Evolutionary conservation across 2,329 filamentous ascomycete species (phyloP).

Genomic region (Sclerotinia borealis): DNA sequence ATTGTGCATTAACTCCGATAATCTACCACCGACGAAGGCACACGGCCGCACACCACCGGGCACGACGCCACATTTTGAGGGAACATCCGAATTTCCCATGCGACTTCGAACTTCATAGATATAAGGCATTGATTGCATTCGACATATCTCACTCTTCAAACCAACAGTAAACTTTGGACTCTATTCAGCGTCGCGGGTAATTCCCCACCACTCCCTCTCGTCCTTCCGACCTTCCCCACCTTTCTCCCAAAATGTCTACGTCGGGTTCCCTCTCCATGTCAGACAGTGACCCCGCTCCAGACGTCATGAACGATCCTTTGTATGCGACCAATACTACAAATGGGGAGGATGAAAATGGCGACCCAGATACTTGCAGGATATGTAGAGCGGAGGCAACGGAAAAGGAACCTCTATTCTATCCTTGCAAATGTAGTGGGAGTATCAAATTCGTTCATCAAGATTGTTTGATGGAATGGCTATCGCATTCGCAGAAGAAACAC

Average conservation of each 20-base stretch:
- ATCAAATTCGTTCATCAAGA: slow-evolving; percentile 98
- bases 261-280: neutral
- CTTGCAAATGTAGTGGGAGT: slow-evolving; percentile 97
- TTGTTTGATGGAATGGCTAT: slow-evolving; percentile 97
- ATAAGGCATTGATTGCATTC: slow-evolving; percentile 1
- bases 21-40: neutral
- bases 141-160: neutral
- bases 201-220: neutral
- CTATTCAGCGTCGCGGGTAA: neutral
- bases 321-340: slow-evolving; percentile 38
- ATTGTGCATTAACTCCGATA: slow-evolving; percentile 1
- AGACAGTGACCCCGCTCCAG: slow-evolving; percentile 32
- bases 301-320: slow-evolving; percentile 52
- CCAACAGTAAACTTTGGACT: no score
- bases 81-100: neutral
- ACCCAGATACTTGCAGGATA: slow-evolving; percentile 84
- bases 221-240: neutral
- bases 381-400: slow-evolving; percentile 81
- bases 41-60: no score
- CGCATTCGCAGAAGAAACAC: slow-evolving; percentile 98
- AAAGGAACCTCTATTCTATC: slow-evolving; percentile 87
- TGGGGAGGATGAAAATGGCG: slow-evolving; percentile 29
- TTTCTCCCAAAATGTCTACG: neutral
- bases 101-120: neutral
- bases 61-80: neutral